phyloP scores from a whole-genome alignment of 345 rosid species.

The Eucalyptus marginata region DNA sequence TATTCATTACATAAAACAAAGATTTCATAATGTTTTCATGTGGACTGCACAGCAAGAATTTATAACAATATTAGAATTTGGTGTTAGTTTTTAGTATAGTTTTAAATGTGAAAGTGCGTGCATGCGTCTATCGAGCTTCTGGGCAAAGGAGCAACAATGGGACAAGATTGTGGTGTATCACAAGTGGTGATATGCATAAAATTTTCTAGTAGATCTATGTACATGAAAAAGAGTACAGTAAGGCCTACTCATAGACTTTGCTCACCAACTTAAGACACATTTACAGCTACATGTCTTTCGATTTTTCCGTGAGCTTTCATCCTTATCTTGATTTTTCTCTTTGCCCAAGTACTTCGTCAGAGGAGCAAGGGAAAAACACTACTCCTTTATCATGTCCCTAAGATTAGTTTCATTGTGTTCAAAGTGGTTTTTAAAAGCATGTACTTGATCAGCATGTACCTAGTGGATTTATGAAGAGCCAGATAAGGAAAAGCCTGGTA shows the following conservation, averaged over 20 bases:
- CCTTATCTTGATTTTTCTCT: neutral
- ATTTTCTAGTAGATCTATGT: neutral
- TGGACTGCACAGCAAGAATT: neutral
- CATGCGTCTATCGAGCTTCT: neutral
- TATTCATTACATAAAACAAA: neutral
- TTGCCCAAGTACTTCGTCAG: neutral
- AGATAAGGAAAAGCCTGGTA: neutral
- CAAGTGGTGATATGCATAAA: neutral
- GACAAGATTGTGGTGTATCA: neutral
- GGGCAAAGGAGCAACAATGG: neutral
- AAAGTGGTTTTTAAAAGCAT: neutral
- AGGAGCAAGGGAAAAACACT: neutral
- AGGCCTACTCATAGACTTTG: neutral
- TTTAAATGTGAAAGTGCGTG: neutral
- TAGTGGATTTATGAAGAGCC: neutral
- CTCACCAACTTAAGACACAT: neutral
- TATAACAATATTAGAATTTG: neutral
- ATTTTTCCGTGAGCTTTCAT: neutral
- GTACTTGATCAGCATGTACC: neutral
- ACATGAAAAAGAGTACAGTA: neutral
- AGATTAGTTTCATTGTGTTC: neutral
- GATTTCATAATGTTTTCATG: neutral
- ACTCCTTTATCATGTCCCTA: neutral
- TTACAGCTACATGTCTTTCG: neutral
- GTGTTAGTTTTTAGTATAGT: neutral